Evolutionary conservation across 1,284 basidiomycete species (phyloP).

Genomic region (Fistulina hepatica): DNA sequence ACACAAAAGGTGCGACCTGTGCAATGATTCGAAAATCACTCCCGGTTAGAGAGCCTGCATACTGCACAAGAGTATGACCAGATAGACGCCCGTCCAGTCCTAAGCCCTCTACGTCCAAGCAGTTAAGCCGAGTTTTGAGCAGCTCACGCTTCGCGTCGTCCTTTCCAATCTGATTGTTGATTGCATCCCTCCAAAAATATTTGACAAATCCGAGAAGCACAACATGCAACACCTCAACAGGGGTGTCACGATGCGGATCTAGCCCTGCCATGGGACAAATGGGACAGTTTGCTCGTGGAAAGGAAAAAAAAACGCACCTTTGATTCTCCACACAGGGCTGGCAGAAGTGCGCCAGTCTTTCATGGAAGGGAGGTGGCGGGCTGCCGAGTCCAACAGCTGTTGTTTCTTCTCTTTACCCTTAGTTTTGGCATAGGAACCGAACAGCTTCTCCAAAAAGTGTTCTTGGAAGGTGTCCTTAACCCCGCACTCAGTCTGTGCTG

Average conservation of each 20-base stretch:
- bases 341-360: slow-evolving; percentile 13
- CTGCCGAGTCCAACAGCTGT: slow-evolving; percentile 9
- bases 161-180: slow-evolving; percentile 18
- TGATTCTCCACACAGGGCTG: slow-evolving; percentile 19
- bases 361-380: slow-evolving; percentile 9
- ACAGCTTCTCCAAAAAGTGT: slow-evolving; percentile 17
- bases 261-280: slow-evolving; percentile 15
- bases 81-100: slow-evolving; percentile 19
- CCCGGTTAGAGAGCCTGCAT: slow-evolving; percentile 25
- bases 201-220: slow-evolving; percentile 30
- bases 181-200: slow-evolving; percentile 27
- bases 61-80: slow-evolving; percentile 25
- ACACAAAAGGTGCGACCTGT: slow-evolving; percentile 27
- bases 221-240: slow-evolving; percentile 27
- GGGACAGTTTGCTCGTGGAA: not conserved
- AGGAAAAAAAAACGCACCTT: slow-evolving; percentile 9
- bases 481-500: slow-evolving; percentile 16
- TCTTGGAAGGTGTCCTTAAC: slow-evolving; percentile 23
- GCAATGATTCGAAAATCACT: slow-evolving; percentile 26
- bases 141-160: slow-evolving; percentile 13
- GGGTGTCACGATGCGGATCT: slow-evolving; percentile 27
- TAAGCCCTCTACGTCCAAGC: slow-evolving; percentile 21
- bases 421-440: slow-evolving; percentile 16
- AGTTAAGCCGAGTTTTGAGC: slow-evolving; percentile 17
- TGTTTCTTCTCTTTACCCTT: slow-evolving; percentile 10